Percentiles rank a stretch among this genome's conserved stretches.
These are phyloP conservation scores for Gloeopeniophorella convolvens DNA, from an alignment of 768 basidiomycete genomes.

Conservation along the genomic window DNA sequence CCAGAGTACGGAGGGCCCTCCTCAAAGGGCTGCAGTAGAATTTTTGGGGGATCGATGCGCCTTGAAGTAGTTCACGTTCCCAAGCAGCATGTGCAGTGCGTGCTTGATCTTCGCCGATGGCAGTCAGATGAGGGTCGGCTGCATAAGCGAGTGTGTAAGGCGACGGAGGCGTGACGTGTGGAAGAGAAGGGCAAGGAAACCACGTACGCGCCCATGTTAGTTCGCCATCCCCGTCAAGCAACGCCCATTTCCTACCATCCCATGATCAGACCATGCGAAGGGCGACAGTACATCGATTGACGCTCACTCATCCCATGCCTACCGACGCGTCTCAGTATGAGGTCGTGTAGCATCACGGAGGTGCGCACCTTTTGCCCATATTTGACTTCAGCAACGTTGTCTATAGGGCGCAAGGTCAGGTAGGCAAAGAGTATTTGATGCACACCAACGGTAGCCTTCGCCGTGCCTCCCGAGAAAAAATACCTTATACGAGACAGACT, in stretches of 20 bases:
- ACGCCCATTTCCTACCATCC: constrained; percentile 13
- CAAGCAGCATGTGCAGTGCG: constrained; percentile 16
- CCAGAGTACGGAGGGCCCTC: constrained; percentile 16
- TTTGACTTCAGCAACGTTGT: constrained; percentile 16
- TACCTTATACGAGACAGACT: constrained; percentile 9
- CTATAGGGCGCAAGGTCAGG: too few relatives aligned
- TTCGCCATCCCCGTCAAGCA: constrained; percentile 16
- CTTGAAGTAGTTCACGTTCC: constrained; percentile 8
- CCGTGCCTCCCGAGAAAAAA: constrained; percentile 15
- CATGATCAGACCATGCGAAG: background rate
- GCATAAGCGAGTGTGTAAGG: background rate
- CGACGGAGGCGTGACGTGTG: too few relatives aligned
- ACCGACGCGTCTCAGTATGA: background rate
- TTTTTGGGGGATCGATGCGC: constrained; percentile 13
- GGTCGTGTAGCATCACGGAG: background rate
- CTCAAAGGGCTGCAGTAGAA: constrained; percentile 17
- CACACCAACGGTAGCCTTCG: constrained; percentile 6
- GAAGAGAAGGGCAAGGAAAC: background rate
- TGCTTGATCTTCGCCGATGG: constrained; percentile 19
- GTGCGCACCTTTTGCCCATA: constrained; percentile 13
- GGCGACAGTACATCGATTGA: background rate
- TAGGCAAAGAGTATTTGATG: background rate
- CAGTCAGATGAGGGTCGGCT: constrained; percentile 20
- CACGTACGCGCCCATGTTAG: constrained; percentile 21
- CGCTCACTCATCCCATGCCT: constrained; percentile 19